Percentiles rank a stretch among this genome's conserved stretches.
Conservation (phyloP, 306 rosid species). For the Senna tora region DNA sequence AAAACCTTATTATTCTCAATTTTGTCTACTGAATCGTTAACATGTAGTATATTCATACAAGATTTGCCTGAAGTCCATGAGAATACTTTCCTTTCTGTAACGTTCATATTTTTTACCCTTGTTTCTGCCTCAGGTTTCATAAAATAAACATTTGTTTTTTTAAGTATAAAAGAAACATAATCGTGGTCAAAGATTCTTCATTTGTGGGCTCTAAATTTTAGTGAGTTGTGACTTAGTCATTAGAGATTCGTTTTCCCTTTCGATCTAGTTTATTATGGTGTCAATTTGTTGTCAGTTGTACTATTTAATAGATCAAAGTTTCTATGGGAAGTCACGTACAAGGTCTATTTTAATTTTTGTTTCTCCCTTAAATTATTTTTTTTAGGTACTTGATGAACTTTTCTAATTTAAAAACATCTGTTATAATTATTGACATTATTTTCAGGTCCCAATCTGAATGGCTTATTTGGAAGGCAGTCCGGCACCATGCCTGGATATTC, state of each 20-base stretch:
- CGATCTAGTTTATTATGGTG: neutral
- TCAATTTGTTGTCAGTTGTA: neutral
- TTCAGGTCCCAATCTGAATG: slow-evolving; percentile 68
- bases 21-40: no score
- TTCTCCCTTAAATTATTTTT: neutral
- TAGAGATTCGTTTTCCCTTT: neutral
- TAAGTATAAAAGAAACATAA: neutral
- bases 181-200: neutral
- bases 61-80: no score
- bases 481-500: slow-evolving; percentile 64
- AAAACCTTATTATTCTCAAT: no score
- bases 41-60: no score
- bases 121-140: neutral
- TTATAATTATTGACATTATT: slow-evolving; percentile 7
- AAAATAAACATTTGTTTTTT: neutral
- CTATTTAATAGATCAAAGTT: neutral
- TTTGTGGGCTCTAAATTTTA: neutral
- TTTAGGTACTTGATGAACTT: neutral
- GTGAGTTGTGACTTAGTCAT: no score
- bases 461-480: slow-evolving; percentile 63
- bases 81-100: no score
- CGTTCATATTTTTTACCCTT: neutral
- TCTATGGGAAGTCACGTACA: neutral
- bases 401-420: neutral
- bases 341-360: neutral